Base-by-base conservation (phyloP, 2,329 filamentous ascomycete genomes). In the Cladosporium sphaerospermum region DNA sequence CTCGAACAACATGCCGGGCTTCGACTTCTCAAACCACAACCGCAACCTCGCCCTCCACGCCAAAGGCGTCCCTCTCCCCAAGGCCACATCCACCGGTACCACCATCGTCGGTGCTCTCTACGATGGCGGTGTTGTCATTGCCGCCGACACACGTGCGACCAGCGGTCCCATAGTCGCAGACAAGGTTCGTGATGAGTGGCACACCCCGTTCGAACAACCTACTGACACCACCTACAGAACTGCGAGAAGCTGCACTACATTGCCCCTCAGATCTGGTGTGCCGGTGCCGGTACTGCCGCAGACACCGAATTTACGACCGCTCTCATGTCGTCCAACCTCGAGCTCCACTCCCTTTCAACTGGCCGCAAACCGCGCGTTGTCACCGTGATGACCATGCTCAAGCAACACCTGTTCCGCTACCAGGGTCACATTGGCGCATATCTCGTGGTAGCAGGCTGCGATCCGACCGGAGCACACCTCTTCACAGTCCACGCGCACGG, bases 221-320 rank as follows among this genome's bases (percentile, higher is more conserved):
- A 50, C 54, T 57, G 45, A 58, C 45, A 47, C 8, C 45, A 39
- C 32, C 14, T 10, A 13, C 49, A 70, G 89, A 99, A 99, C 82
- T 97, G 93, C 79, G 92, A 99, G 78, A 99, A 99, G 79, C 85
- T 99, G 60, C 93, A 99, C 78, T 99, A 95, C 80, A 99, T 99
- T 72, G 81, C 93, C 41, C 92, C 93, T 56, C 90, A 96, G 74
- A 99, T 99, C 75, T 99, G 93, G 93, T 99, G 93, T 75, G 93
- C 93, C 9, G 93, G 93, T 64, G 95, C 93, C 62, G 93, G 95
- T 73, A 99, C 93, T 48, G 93, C 93, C 57, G 93, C 93, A 66
- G 93, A 99, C 73, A 97, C 92, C 61, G 93, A 99, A 78, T 99
- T 99, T 80, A 99, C 93, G 64, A 99, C 93, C 56, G 88, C 92